Conservation (phyloP, 805 yeast genomes). For the Pichia manshurica region DNA sequence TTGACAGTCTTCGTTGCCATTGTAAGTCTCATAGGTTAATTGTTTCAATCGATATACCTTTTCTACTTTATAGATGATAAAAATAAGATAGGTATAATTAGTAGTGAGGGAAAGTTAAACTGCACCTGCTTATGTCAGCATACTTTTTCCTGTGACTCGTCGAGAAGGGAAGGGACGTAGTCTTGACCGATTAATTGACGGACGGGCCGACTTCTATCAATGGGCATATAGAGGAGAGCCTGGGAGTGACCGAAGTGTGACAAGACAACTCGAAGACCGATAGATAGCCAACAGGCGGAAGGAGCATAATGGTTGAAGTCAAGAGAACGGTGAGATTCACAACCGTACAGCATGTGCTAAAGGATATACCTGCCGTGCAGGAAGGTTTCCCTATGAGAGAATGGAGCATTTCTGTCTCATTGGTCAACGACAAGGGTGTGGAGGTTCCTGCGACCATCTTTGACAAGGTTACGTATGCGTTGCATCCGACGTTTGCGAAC, state of each 20-base stretch:
- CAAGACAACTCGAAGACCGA: no score
- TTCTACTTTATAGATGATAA: no score
- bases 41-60: neutral
- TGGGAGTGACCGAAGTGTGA: neutral
- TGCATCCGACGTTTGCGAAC: constrained; percentile 92
- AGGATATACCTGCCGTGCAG: constrained; percentile 77
- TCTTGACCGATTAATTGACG: no score
- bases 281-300: no score
- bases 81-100: no score
- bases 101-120: no score
- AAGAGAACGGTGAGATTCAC: constrained; percentile 85
- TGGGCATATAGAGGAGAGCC: no score
- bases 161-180: no score
- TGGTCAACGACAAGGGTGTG: constrained; percentile 74
- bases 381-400: constrained; percentile 91
- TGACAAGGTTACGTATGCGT: constrained; percentile 86
- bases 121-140: no score
- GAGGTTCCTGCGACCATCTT: constrained; percentile 82
- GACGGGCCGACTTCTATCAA: no score
- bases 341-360: constrained; percentile 76
- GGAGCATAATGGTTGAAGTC: constrained; percentile 39
- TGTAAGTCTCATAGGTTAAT: neutral
- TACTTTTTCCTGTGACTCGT: no score
- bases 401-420: constrained; percentile 76
- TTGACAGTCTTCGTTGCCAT: neutral